Base-by-base conservation (phyloP, 495 filamentous ascomycete genomes). In the Glonium stellatum region DNA sequence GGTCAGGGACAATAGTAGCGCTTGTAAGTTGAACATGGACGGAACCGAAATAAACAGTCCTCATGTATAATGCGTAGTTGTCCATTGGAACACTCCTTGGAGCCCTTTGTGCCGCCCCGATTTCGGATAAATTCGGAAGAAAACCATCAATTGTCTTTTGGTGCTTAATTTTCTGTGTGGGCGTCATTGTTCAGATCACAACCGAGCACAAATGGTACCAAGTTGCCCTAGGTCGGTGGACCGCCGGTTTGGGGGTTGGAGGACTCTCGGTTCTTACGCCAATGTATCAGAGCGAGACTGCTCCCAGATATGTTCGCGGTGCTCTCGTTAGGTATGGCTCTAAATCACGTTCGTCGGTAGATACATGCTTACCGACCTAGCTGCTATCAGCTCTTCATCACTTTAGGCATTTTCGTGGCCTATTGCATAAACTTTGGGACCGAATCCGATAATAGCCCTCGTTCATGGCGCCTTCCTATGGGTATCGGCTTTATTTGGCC, bases 201-300 rank as follows among this genome's bases (percentile, higher is more conserved):
- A 63, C 67, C 12, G 54, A 31, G 4, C 19, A 39, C 10, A 55
- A 46, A 50, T 69, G 67, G 67, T 61, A 59, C 39, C 67, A 69
- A 13, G 44, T 69, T n/a, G 60, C 57, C 8, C 63, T 69, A 21
- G 90, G 90, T 27, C 85, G 90, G 51, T 84, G 90, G 69, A 82
- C 93, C 54, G 88, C 90, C 55, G 90, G 90, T 41, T 78, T 88
- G 21, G 90, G 90, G 59, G 89, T 95, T 46, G 90, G 90, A 64
- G 75, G 91, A 54, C 78, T 92, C 12, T 92, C 86, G 23, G 84
- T 85, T 57, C 70, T 86, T 21, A 79, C 84, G 80, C 77, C 70
- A 72, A 73, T 67, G 49, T 95, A 93, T 74, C 88, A 92, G 70
- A 88, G 86, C 44, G 89, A 92, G 71, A 88, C 84, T 10, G 82